phyloP scores from a whole-genome alignment of 352 stramenopile species.

The Albugo laibachii region DNA sequence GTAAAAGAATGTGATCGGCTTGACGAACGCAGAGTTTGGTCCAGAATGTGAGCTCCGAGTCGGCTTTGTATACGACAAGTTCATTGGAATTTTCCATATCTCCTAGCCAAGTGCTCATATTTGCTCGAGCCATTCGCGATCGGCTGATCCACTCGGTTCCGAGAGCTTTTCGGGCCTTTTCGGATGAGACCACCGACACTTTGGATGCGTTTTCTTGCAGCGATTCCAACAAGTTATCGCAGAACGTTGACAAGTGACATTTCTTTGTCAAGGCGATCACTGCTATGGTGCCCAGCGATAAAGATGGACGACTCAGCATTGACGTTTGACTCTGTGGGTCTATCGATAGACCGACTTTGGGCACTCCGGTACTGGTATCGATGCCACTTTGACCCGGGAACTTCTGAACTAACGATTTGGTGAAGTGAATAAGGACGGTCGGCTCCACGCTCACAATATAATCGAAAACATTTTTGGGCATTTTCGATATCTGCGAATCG shows the following conservation, averaged over 20 bases:
- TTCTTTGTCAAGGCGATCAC: conserved; percentile 63
- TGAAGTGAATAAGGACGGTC: conserved; percentile 60
- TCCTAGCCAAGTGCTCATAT: conserved; percentile 58
- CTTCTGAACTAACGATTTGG: conserved; percentile 40
- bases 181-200: conserved; percentile 50
- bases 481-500: conserved; percentile 75
- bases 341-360: not conserved
- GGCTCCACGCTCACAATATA: conserved; percentile 52
- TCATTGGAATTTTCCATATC: conserved; percentile 62
- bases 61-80: conserved; percentile 66
- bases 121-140: conserved; percentile 37
- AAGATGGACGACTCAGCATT: conserved; percentile 1
- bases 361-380: not conserved
- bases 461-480: conserved; percentile 73
- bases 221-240: conserved; percentile 28
- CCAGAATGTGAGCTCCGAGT: conserved; percentile 47
- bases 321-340: not conserved
- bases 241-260: conserved; percentile 56
- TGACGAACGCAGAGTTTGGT: conserved; percentile 71
- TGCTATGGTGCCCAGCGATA: conserved; percentile 48
- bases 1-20: conserved; percentile 61
- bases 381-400: conserved; percentile 16
- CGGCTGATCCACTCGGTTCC: conserved; percentile 50
- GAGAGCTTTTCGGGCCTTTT: conserved; percentile 36
- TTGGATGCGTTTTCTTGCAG: conserved; percentile 35